Evolutionary conservation across 208 protist species (phyloP).

Genomic region (Borovskyia barvae): DNA sequence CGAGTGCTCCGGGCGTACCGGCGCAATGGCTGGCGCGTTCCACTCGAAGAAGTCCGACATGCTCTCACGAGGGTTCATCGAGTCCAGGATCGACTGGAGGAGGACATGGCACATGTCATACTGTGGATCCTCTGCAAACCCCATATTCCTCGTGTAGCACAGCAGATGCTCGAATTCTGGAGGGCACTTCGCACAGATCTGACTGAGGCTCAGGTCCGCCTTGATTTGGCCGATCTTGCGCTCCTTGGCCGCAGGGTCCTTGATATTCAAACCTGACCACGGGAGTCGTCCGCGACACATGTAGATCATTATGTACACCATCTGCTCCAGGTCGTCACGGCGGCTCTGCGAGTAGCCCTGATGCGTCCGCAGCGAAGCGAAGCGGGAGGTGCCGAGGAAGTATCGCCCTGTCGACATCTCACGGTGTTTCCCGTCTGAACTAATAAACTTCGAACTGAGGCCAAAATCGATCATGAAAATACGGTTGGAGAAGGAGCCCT

Average conservation of each 20-base stretch:
- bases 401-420: conserved; percentile 87
- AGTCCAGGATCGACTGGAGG: conserved; percentile 46
- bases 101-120: conserved; percentile 83
- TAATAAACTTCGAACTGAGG: conserved; percentile 80
- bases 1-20: background rate
- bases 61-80: conserved; percentile 29
- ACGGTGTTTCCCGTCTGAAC: conserved; percentile 55
- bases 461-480: conserved; percentile 96
- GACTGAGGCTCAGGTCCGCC: conserved; percentile 30
- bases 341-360: conserved; percentile 90
- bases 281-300: conserved; percentile 93
- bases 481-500: conserved; percentile 73
- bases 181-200: conserved; percentile 74
- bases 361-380: conserved; percentile 96
- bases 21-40: conserved; percentile 17
- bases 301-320: conserved; percentile 95
- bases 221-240: conserved; percentile 63
- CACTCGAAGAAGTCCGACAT: conserved; percentile 59
- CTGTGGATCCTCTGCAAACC: conserved; percentile 57
- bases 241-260: conserved; percentile 75
- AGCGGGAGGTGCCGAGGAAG: conserved; percentile 96
- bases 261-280: conserved; percentile 93
- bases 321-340: conserved; percentile 89
- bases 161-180: conserved; percentile 68
- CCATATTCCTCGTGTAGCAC: conserved; percentile 66